Percentiles rank a stretch among this genome's conserved stretches.
Evolutionary conservation across 805 yeast species (phyloP).

Genomic region (Saturnispora diversa): DNA sequence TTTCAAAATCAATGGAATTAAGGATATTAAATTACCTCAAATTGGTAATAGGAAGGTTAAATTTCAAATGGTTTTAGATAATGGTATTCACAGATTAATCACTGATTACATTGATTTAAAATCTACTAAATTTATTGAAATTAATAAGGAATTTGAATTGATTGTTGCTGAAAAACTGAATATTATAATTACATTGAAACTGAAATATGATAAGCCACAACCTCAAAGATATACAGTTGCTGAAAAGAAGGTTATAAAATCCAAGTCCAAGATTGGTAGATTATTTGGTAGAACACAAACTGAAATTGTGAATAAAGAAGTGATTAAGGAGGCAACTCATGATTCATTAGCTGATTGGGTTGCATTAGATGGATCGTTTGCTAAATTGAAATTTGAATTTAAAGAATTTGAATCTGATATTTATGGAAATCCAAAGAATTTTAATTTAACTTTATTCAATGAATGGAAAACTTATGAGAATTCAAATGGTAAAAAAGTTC

Average conservation of each 20-base stretch:
- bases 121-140: conserved; percentile 24
- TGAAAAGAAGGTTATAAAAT: conserved; percentile 37
- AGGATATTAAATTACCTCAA: conserved; percentile 41
- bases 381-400: conserved; percentile 62
- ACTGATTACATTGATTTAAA: conserved; percentile 39
- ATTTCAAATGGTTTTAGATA: conserved; percentile 56
- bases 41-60: conserved; percentile 38
- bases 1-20: conserved; percentile 40
- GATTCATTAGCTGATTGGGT: conserved; percentile 59
- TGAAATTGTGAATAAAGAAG: conserved; percentile 42
- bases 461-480: conserved; percentile 60
- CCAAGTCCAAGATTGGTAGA: conserved; percentile 27
- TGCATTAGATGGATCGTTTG: conserved; percentile 88
- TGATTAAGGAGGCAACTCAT: conserved; percentile 37
- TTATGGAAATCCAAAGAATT: conserved; percentile 43
- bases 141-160: conserved; percentile 75
- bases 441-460: conserved; percentile 58
- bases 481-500: conserved; percentile 23
- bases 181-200: conserved; percentile 65
- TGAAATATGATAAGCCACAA: conserved; percentile 44
- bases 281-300: conserved; percentile 34
- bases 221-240: conserved; percentile 50
- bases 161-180: conserved; percentile 54
- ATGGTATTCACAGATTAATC: conserved; percentile 71
- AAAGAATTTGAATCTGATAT: conserved; percentile 48